Evolutionary conservation across 176 grass and related monocot species (phyloP).

Genomic region (Aegilops longissima): DNA sequence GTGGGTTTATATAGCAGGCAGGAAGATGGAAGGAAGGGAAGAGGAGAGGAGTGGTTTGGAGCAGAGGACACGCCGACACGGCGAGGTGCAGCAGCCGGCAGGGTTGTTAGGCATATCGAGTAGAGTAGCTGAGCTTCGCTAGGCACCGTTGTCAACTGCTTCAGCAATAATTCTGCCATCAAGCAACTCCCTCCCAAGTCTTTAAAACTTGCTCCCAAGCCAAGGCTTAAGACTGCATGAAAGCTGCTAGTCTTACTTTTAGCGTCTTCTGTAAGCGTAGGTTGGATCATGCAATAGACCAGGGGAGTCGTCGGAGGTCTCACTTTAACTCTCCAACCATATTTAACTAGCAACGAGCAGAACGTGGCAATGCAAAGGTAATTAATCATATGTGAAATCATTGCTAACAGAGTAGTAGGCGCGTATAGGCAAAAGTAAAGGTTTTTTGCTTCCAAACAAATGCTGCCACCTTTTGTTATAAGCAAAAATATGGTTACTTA

Average conservation of each 20-base stretch:
- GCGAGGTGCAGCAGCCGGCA: conserved; percentile 25
- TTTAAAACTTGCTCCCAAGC: conserved; percentile 6
- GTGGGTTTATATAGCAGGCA: conserved; percentile 35
- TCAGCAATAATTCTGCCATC: conserved; percentile 17
- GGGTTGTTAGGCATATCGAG: conserved; percentile 40
- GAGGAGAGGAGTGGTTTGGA: conserved; percentile 1
- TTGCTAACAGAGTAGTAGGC: neutral
- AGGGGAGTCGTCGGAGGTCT: neutral
- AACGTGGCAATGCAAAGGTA: neutral
- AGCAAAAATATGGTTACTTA: no score
- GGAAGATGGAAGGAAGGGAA: neutral
- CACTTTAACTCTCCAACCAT: neutral
- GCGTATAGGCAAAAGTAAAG: neutral
- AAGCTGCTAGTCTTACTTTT: neutral
- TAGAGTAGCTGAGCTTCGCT: conserved; percentile 13
- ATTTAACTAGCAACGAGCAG: neutral
- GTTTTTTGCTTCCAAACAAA: neutral
- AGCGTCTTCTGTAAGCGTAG: neutral
- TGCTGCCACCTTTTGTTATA: no score
- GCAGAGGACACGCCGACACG: conserved; percentile 4
- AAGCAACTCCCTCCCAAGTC: neutral
- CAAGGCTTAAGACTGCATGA: neutral
- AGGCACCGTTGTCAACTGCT: conserved; percentile 20
- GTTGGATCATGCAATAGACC: neutral
- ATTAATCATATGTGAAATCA: neutral